Evolutionary conservation across 805 yeast genomes (phyloP).

Genomic region (Candida takata): DNA sequence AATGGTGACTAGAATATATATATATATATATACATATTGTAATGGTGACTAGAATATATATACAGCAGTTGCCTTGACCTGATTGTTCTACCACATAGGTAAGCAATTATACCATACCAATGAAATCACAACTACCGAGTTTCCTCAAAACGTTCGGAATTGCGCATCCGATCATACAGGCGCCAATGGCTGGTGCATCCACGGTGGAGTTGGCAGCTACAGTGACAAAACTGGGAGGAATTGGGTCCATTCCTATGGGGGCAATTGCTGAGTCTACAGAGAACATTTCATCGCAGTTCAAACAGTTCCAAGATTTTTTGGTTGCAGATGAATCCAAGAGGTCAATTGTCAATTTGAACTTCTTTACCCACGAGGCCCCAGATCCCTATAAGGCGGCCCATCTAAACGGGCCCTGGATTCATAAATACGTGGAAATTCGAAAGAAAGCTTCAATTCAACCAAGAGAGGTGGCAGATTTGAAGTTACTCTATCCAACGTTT

Average conservation of each 20-base stretch:
- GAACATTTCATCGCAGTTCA: slow-evolving; percentile 8
- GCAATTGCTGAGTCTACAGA: slow-evolving; percentile 8
- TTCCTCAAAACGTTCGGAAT: slow-evolving; percentile 24
- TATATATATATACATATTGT: too few species aligned
- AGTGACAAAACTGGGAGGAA: slow-evolving; percentile 36
- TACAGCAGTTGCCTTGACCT: too few species aligned
- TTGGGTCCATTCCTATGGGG: slow-evolving; percentile 40
- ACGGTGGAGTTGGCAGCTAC: slow-evolving; percentile 38
- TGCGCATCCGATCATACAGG: slow-evolving; percentile 41
- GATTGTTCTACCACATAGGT: too few species aligned
- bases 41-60: too few species aligned
- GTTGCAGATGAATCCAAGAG: slow-evolving; percentile 4
- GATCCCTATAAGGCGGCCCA: slow-evolving; percentile 3
- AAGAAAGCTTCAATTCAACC: not conserved
- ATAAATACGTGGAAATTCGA: slow-evolving; percentile 1
- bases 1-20: not conserved
- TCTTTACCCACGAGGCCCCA: slow-evolving; percentile 36
- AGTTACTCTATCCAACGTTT: slow-evolving; percentile 12
- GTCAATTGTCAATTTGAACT: slow-evolving; percentile 35
- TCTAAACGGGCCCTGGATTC: slow-evolving; percentile 16
- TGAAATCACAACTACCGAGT: slow-evolving; percentile 13
- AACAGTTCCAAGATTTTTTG: slow-evolving; percentile 8
- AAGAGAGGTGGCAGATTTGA: not conserved
- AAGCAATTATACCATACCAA: not conserved
- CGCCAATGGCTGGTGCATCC: slow-evolving; percentile 57